phyloP scores from a whole-genome alignment of 164 flowering plant species.

The Stephania yunnanensis region DNA sequence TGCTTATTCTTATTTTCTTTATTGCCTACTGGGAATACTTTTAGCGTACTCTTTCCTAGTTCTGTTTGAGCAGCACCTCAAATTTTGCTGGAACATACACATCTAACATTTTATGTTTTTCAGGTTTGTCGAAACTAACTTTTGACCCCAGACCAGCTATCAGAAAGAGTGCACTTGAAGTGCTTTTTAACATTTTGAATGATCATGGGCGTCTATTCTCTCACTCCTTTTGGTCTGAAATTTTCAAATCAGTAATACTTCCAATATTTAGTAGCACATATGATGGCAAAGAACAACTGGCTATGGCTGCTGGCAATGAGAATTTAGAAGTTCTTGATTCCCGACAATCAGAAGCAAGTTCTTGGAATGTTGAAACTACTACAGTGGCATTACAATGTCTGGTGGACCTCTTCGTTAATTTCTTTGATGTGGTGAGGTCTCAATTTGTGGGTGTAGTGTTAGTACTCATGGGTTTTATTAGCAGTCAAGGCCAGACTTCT shows the following conservation, averaged over 20 bases:
- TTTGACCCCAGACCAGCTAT: constrained; percentile 87
- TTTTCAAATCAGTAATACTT: constrained; percentile 56
- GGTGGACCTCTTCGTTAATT: constrained; percentile 65
- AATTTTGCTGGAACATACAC: background rate
- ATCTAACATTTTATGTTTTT: constrained; percentile 12
- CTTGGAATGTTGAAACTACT: constrained; percentile 80
- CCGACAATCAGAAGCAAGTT: constrained; percentile 34
- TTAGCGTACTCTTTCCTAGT: background rate
- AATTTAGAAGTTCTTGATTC: constrained; percentile 23
- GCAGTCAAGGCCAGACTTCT: constrained; percentile 54
- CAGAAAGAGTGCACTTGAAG: constrained; percentile 87
- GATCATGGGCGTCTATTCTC: constrained; percentile 98
- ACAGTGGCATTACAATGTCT: constrained; percentile 67
- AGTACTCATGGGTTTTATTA: constrained; percentile 51
- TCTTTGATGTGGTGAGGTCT: constrained; percentile 56
- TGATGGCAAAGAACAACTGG: constrained; percentile 26
- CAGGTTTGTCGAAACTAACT: constrained; percentile 90
- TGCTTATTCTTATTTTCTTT: background rate
- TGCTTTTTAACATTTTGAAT: constrained; percentile 87
- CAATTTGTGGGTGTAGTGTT: constrained; percentile 59
- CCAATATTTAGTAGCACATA: constrained; percentile 49
- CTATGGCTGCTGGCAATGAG: constrained; percentile 27
- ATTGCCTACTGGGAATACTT: constrained; percentile 1
- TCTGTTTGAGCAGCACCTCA: background rate
- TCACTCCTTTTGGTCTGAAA: constrained; percentile 57